Base-by-base conservation (phyloP, 805 yeast species). In the Wickerhamiella azyma region DNA sequence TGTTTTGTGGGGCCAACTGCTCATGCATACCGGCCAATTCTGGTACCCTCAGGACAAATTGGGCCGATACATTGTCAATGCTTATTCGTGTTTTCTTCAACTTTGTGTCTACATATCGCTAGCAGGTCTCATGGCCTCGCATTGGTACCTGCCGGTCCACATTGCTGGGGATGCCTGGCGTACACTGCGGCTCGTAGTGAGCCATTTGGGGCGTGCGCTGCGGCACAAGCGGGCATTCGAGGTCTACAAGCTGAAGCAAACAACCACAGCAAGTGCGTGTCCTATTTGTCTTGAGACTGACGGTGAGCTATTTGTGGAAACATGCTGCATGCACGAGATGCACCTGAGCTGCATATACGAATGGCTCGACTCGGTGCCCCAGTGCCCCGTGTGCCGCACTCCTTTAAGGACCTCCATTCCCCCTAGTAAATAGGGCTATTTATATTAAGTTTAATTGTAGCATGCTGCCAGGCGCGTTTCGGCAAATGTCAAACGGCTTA, bases 131-230 rank as follows among this genome's bases (percentile, higher is more conserved):
- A 37, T 45, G 39, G 39, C 47, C 11, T 28, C 51, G 5, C 41
- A 42, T 5, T 45, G 48, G 41, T 41, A 45, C 19, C n/a, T 48
- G 6, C 51, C 51, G 8, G 47, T 46, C 26, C 51, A 48, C 29
- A 45, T 48, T 26, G 37, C 39, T 17, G 39, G 46, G 6, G 51
- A 48, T 16, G 26, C 45, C 8, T 48, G 39, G 39, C 13, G 26
- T 5, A 39, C 48, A 26, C 33, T 42, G 29, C 46, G 48, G 13
- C 24, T 19, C 26, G 28, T 18, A 4, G 26, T 48, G 29, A 7
- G 29, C 30, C 18, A 42, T 24, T 9, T 39, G 9, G 35, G 44
- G 7, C 43, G 35, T 6, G 42, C 43, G 8, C 33, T 48, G 9
- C 21, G 43, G 29, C 45, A 48, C 32, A 41, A 41, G n/a, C 48